A percentile compares a stretch with the other conserved stretches of the same genome.
phyloP scores from a whole-genome alignment of 2,329 filamentous ascomycete genomes.

The Paecilomyces niveus region DNA sequence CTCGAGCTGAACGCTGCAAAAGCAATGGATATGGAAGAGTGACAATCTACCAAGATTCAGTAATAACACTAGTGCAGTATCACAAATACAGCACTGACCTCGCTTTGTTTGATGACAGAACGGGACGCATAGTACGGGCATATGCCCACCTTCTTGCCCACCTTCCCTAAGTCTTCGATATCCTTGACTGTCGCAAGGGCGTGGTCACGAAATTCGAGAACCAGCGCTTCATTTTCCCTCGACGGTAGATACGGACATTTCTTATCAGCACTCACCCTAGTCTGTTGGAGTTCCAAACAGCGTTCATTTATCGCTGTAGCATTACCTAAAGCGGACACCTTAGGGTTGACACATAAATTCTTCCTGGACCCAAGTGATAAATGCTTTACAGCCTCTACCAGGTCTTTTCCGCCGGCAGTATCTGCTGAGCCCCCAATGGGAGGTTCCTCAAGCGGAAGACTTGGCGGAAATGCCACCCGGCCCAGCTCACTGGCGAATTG shows the following conservation, averaged over 20 bases:
- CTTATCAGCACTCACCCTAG: conserved; percentile 53
- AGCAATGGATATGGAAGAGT: conserved; percentile 89
- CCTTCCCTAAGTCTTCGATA: conserved; percentile 77
- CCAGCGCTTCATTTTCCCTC: conserved; percentile 64
- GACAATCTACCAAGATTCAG: conserved; percentile 53
- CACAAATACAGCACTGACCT: conserved; percentile 39
- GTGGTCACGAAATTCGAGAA: conserved; percentile 78
- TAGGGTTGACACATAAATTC: conserved; percentile 80
- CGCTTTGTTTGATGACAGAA: conserved; percentile 70
- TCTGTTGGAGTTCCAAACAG: conserved; percentile 82
- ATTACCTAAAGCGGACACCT: conserved; percentile 62
- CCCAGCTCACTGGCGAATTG: conserved; percentile 81
- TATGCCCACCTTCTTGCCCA: conserved; percentile 72
- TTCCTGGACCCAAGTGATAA: conserved; percentile 79
- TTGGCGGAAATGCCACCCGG: conserved; percentile 69
- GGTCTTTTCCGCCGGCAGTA: conserved; percentile 14
- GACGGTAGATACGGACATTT: conserved; percentile 71
- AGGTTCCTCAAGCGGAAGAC: conserved; percentile 46
- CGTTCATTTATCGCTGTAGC: conserved; percentile 85
- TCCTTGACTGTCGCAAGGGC: conserved; percentile 79
- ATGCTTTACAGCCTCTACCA: conserved; percentile 64
- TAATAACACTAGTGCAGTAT: conserved; percentile 1
- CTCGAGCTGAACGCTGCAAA: conserved; percentile 76
- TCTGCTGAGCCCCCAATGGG: conserved; percentile 5
- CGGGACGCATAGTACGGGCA: conserved; percentile 97